Evolutionary conservation across 2,329 filamentous ascomycete species (phyloP), one percentile per base, ranked within the genome.

Genomic region (Ophioceras dolichostomum): DNA sequence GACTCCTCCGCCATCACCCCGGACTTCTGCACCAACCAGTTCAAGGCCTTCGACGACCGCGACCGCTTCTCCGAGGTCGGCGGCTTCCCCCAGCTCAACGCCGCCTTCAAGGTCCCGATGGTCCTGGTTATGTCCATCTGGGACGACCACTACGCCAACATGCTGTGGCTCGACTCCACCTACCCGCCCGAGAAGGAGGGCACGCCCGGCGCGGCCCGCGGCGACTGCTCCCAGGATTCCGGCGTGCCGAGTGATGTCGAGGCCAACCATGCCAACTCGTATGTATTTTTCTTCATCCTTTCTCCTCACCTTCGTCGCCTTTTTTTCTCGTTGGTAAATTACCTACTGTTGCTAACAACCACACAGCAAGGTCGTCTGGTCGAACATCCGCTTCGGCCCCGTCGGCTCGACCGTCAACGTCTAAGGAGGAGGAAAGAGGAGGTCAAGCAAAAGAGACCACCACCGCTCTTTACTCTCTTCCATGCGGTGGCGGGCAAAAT

Each of bases 101-200:
- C 61, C 10, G 72, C 66, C 14, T 55, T 79, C 32, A 53, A 54
- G 3, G 46, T 60, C 33, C 72, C 70, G 24, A 76, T 79, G 70
- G 75, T 78, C 21, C 62, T 79, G 5, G 73, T 77, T 47, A 65
- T 79, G 65, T 67, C 61, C 14, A 57, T 74, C 40, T 74, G 70
- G 70, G 73, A 76, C 46, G 76, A 79, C 31, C 38, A 39, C 38
- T 36, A 39, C 33, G 20, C 38, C 34, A 39, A 73, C 54, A 79
- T 79, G 72, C 64, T 75, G 43, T 80, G 76, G 76, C 66, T 80
- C 43, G 75, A 79, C 58, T 65, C 64, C 39, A 62, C 54, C 47
- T 74, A 68, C 58, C 72, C 73, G n/a, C 43, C 44, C 32, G 45
- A 47, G 20, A 41, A 40, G 24, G 43, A 39, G 14, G 46, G 43